Conservation (phyloP, 2,329 filamentous ascomycete species). For the Aspergillus pseudonomiae region DNA sequence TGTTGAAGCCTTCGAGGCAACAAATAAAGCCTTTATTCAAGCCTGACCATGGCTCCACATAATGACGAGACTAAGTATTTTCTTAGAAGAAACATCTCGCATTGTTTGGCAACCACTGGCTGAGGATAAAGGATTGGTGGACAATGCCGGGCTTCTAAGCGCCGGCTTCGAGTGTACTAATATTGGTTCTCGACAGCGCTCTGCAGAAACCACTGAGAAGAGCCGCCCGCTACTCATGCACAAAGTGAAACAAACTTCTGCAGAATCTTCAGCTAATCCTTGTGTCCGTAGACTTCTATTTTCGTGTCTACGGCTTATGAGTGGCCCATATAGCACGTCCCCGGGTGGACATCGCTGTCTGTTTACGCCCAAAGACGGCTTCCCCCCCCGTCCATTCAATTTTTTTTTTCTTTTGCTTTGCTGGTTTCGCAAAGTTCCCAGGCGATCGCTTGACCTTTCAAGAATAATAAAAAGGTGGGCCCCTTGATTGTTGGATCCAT, state of each 20-base stretch:
- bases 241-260: slow-evolving; percentile 30
- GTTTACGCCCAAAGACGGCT: slow-evolving; percentile 1
- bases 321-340: background rate
- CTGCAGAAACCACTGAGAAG: slow-evolving; percentile 21
- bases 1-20: slow-evolving; percentile 7
- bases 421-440: background rate
- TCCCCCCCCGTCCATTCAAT: background rate
- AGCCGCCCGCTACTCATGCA: slow-evolving; percentile 20
- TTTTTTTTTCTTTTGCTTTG: background rate
- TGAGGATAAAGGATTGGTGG: slow-evolving; percentile 26
- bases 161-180: slow-evolving; percentile 25
- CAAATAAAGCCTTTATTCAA: slow-evolving; percentile 7
- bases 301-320: background rate
- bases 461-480: slow-evolving; percentile 11
- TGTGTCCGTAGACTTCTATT: background rate
- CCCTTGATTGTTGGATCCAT: slow-evolving; percentile 1
- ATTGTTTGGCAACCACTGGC: slow-evolving; percentile 10
- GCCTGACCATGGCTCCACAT: background rate
- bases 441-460: background rate
- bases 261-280: background rate
- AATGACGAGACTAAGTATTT: background rate
- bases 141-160: slow-evolving; percentile 29
- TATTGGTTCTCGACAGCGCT: slow-evolving; percentile 29
- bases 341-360: background rate
- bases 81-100: slow-evolving; percentile 1